These are phyloP conservation scores for Lichina pygmaea DNA, from an alignment of 495 filamentous ascomycete species.

Conservation along the genomic window DNA sequence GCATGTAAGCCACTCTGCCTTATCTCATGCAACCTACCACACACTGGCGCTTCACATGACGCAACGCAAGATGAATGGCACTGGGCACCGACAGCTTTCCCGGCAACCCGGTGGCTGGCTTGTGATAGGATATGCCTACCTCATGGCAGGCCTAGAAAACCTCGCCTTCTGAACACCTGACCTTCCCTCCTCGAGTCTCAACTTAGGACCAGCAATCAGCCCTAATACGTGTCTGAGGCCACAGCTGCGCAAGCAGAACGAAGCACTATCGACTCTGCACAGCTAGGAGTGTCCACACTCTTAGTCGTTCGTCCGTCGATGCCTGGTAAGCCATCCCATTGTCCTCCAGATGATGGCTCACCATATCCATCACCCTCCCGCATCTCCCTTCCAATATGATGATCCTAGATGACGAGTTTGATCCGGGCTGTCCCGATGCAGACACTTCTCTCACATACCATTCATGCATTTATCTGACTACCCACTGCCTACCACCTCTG, in stretches of 20 bases:
- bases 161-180: conserved; percentile 73
- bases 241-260: too few relatives aligned
- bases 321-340: too few relatives aligned
- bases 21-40: too few relatives aligned
- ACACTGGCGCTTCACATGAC: too few relatives aligned
- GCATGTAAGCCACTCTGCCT: too few relatives aligned
- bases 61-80: conserved; percentile 77
- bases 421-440: conserved; percentile 52
- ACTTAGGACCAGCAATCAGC: too few relatives aligned
- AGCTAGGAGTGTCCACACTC: too few relatives aligned
- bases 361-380: too few relatives aligned
- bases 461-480: conserved; percentile 49
- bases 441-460: conserved; percentile 45
- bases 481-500: conserved; percentile 1
- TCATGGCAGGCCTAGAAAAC: conserved; percentile 99
- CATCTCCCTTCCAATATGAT: conserved; percentile 19
- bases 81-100: conserved; percentile 81
- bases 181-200: not conserved
- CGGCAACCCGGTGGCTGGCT: conserved; percentile 16
- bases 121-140: conserved; percentile 67
- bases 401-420: conserved; percentile 75
- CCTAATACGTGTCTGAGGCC: too few relatives aligned
- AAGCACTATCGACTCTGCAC: too few relatives aligned
- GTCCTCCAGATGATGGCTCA: too few relatives aligned
- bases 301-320: too few relatives aligned